These are phyloP conservation scores for Beauveria sp. DNA, from an alignment of 2,329 filamentous ascomycete species.

Conservation along the genomic window DNA sequence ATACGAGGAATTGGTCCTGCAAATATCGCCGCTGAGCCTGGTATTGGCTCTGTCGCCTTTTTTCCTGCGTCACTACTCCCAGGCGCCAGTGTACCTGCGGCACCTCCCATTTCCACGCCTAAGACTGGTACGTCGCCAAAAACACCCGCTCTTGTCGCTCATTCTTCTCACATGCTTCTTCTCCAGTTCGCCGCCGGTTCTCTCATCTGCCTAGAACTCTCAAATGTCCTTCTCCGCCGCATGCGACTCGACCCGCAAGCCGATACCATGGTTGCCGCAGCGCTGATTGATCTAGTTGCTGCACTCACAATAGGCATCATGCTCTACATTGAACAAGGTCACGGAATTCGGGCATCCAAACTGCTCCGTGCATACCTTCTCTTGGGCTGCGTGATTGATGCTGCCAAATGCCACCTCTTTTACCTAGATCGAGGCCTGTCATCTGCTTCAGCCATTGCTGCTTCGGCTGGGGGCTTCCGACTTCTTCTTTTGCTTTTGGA, in stretches of 20 bases:
- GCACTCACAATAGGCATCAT: constrained; percentile 4
- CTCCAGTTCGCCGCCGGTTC: background rate
- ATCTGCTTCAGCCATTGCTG: background rate
- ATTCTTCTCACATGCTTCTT: background rate
- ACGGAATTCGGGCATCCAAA: background rate
- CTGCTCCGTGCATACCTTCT: background rate
- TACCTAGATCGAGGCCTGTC: background rate
- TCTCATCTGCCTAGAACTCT: background rate
- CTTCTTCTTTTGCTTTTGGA: background rate
- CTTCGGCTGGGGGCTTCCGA: background rate
- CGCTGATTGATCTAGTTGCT: constrained; percentile 2
- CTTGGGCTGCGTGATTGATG: background rate
- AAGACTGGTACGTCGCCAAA: background rate
- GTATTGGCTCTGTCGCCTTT: constrained; percentile 5
- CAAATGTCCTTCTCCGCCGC: background rate
- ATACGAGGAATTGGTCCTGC: constrained; percentile 1
- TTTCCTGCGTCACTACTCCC: constrained; percentile 6
- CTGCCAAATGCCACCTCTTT: background rate
- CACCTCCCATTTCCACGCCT: background rate
- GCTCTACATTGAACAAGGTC: constrained; percentile 4
- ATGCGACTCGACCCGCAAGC: constrained; percentile 1
- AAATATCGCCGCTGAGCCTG: background rate
- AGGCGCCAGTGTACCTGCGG: background rate
- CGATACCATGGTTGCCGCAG: constrained; percentile 7
- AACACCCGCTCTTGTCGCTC: background rate